phyloP scores from a whole-genome alignment of 2,329 filamentous ascomycete species.

The Fusarium lyarnte region DNA sequence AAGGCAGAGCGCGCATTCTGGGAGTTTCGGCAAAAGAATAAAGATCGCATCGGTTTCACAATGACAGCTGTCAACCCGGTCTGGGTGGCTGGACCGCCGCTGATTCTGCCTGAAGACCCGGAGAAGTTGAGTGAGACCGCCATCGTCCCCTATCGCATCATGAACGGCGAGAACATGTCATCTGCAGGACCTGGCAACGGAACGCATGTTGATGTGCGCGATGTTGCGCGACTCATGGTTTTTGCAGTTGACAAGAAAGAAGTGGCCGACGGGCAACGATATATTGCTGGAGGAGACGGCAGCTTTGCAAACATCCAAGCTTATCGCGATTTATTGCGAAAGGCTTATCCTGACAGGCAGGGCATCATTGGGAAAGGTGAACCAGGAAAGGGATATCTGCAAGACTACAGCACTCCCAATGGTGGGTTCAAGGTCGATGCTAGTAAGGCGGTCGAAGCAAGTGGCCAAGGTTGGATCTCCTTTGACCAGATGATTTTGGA shows the following conservation, averaged over 20 bases:
- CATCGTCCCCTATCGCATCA: slow-evolving; percentile 9
- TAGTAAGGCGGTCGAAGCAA: slow-evolving; percentile 1
- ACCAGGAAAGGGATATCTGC: neutral
- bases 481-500: slow-evolving; percentile 10
- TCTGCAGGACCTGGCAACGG: slow-evolving; percentile 4
- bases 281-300: neutral
- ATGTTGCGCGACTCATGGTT: slow-evolving; percentile 9
- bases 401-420: neutral
- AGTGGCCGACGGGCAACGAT: slow-evolving; percentile 11
- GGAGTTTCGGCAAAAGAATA: neutral
- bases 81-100: slow-evolving; percentile 8
- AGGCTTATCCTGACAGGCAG: neutral
- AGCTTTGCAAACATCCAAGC: slow-evolving; percentile 15
- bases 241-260: slow-evolving; percentile 3
- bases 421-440: neutral
- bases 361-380: neutral
- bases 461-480: slow-evolving; percentile 2
- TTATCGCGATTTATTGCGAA: slow-evolving; percentile 9
- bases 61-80: slow-evolving; percentile 21
- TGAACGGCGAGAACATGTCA: slow-evolving; percentile 10
- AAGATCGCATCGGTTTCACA: neutral
- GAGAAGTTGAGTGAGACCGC: slow-evolving; percentile 23
- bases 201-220: slow-evolving; percentile 17
- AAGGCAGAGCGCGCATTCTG: slow-evolving; percentile 22
- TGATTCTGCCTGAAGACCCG: slow-evolving; percentile 4